Evolutionary conservation across 805 yeast genomes (phyloP).

Genomic region (Clavispora phyllophila): DNA sequence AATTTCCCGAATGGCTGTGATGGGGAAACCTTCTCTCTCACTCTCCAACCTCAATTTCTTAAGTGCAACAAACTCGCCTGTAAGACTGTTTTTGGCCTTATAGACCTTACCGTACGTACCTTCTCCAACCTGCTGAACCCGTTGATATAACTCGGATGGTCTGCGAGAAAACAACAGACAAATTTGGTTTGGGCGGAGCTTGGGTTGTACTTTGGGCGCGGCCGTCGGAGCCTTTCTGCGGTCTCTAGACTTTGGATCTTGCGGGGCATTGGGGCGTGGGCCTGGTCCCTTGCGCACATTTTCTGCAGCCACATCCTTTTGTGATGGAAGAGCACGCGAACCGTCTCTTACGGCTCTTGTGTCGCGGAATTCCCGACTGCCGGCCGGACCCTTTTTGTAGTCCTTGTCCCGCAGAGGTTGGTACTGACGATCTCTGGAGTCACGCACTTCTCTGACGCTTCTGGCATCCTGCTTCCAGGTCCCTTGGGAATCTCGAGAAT

Average conservation of each 20-base stretch:
- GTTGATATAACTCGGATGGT: conserved; percentile 47
- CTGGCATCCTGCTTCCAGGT: neutral
- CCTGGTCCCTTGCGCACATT: neutral
- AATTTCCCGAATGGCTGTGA: conserved; percentile 91
- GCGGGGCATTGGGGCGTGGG: conserved; percentile 1
- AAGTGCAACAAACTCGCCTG: conserved; percentile 75
- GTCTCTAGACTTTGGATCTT: neutral
- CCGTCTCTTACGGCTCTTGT: neutral
- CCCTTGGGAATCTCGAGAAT: neutral
- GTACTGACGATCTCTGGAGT: neutral
- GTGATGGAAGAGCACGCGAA: neutral
- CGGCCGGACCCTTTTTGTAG: neutral
- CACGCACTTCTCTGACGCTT: neutral
- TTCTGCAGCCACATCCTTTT: neutral
- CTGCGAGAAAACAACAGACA: conserved; percentile 27
- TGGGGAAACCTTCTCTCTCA: conserved; percentile 93
- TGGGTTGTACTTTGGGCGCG: conserved; percentile 3
- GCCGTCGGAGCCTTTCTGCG: neutral
- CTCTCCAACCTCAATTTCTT: conserved; percentile 78
- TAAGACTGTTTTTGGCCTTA: conserved; percentile 69
- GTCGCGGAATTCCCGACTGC: neutral
- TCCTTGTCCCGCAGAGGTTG: neutral
- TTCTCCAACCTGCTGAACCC: conserved; percentile 92
- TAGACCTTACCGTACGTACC: conserved; percentile 97
- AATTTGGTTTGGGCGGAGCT: conserved; percentile 25